Evolutionary conservation across 1,139 yeast genomes (phyloP).

Genomic region (Candida buenavistaensis): DNA sequence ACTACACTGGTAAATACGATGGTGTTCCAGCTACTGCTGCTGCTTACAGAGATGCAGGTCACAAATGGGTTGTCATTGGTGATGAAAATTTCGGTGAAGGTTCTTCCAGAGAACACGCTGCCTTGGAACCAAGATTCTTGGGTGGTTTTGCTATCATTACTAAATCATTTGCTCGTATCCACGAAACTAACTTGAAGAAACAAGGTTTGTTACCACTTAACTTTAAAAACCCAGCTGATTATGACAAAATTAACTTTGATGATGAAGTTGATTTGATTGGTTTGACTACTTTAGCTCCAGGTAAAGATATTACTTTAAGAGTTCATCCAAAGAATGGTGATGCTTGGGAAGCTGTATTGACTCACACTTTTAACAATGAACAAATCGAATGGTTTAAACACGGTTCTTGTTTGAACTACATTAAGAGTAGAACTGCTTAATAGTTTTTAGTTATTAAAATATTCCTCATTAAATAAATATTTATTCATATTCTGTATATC

Average conservation of each 20-base stretch:
- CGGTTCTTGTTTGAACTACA: constrained; percentile 94
- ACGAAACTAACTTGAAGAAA: constrained; percentile 54
- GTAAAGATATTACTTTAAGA: constrained; percentile 82
- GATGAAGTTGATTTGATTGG: constrained; percentile 91
- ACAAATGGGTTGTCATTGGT: constrained; percentile 97
- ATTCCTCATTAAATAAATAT: constrained; percentile 1
- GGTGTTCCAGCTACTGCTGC: constrained; percentile 97
- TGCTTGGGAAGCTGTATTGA: constrained; percentile 84
- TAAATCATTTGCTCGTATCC: constrained; percentile 96
- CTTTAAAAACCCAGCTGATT: constrained; percentile 84
- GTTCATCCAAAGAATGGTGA: constrained; percentile 87
- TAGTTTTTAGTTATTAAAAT: not conserved
- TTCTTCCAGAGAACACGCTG: constrained; percentile 99
- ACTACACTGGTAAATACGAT: constrained; percentile 85
- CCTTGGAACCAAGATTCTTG: constrained; percentile 98
- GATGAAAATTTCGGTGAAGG: constrained; percentile 99
- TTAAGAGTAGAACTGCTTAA: not conserved
- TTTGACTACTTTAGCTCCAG: constrained; percentile 86
- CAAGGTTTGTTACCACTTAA: constrained; percentile 81
- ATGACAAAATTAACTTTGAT: constrained; percentile 89
- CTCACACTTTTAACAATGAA: constrained; percentile 94
- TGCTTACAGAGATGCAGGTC: constrained; percentile 90
- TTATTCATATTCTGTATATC: not conserved
- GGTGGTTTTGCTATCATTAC: constrained; percentile 98
- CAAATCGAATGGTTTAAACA: constrained; percentile 99